Percentiles rank a stretch among this genome's conserved stretches.
These are phyloP conservation scores for Syzygium jambos DNA, from an alignment of 345 rosid genomes.

Conservation along the genomic window DNA sequence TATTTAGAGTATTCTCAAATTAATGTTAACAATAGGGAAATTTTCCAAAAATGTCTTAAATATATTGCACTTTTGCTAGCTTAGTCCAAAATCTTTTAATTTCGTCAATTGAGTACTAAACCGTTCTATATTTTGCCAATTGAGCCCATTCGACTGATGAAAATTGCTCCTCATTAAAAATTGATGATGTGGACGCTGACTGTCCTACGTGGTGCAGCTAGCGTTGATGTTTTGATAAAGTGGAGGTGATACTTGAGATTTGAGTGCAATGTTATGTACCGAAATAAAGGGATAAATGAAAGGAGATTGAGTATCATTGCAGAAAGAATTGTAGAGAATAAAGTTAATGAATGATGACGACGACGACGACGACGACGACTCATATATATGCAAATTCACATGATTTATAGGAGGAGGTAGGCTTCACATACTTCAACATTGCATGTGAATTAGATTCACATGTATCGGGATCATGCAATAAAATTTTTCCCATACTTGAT, in stretches of 20 bases:
- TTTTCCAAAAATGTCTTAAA: too few relatives aligned
- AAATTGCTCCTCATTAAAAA: too few relatives aligned
- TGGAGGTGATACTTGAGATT: background rate
- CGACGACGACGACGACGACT: background rate
- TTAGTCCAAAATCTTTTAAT: too few relatives aligned
- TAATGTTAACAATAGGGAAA: too few relatives aligned
- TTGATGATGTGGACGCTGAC: fast-evolving
- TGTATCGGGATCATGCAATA: fast-evolving
- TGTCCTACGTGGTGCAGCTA: too few relatives aligned
- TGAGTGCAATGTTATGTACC: background rate
- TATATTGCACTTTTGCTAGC: too few relatives aligned
- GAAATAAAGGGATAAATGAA: background rate
- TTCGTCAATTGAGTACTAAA: too few relatives aligned
- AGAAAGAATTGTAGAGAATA: background rate
- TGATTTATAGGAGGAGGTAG: background rate
- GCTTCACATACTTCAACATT: background rate
- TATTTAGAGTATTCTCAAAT: too few relatives aligned
- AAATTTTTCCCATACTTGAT: background rate
- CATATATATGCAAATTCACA: background rate
- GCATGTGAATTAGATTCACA: background rate
- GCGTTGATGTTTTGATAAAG: background rate
- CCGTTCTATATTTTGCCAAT: too few relatives aligned
- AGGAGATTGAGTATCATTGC: background rate
- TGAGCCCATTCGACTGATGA: too few relatives aligned
- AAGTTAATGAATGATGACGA: background rate